Base-by-base conservation (phyloP, 495 filamentous ascomycete species). In the Neurospora hispaniola region DNA sequence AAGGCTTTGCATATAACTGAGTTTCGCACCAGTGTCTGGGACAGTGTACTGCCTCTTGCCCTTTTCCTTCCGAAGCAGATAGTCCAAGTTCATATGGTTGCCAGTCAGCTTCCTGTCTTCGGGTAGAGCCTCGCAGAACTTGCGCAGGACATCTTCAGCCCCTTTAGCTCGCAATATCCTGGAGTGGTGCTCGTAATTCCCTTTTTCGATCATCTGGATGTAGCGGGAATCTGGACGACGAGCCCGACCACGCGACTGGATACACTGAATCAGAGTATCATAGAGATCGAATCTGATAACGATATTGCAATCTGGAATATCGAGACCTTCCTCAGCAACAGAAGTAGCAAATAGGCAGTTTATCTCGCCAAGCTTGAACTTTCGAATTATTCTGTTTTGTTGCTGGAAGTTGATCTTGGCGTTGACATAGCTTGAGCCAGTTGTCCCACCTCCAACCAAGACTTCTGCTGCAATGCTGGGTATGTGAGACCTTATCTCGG, bases 291-390 rank as follows among this genome's bases (percentile, higher is more conserved):
- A 99, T 27, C 91, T 87, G 69, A 99, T 88, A 31, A 99, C 89
- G 16, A 96, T 81, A 75, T 97, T 98, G 85, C 96, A 99, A 75
- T 97, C 93, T 0, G 95, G 94, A 62, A 98, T 94, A 81, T 99
- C 96, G 42, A 99, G 88, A 6, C 96, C 96, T 81, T 99, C 96
- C 80, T 99, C 96, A 3, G 92, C 96, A 5, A 98, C 92, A 1
- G 93, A 94, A 5, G 96, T 98, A 43, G 94, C 91, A 79, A 98
- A 91, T 70, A 99, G 84, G 76, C 95, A 98, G 78, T 98, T 98
- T 16, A 97, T 73, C 18, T 90, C 88, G 27, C 94, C 93, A 69
- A 87, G 89, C 74, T 92, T 88, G 79, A 99, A 98, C 71, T 88
- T 90, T 71, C 88, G 83, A 72, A 97, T 85, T 0, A 90, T 91